Conservation (phyloP, 2,329 filamentous ascomycete species). For the Cladosporium sp. region DNA sequence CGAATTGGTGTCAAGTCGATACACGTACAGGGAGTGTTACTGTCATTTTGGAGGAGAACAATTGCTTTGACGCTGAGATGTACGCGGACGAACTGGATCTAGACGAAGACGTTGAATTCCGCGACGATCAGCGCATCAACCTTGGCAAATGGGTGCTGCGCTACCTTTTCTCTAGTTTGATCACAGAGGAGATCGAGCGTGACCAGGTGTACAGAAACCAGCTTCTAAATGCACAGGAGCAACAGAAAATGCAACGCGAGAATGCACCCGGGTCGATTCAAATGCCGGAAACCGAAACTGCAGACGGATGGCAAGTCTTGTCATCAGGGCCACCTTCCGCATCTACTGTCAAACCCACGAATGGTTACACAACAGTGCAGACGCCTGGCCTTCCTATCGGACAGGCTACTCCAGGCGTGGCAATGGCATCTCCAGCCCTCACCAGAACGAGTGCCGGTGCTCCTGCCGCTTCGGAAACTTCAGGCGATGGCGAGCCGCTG, state of each 20-base stretch:
- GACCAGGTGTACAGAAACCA: conserved; percentile 73
- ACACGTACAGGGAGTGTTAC: conserved; percentile 89
- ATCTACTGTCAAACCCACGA: conserved; percentile 58
- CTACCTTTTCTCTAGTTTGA: conserved; percentile 84
- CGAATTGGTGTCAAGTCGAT: conserved; percentile 95
- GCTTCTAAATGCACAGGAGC: conserved; percentile 64
- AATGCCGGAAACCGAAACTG: conserved; percentile 45
- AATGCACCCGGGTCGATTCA: conserved; percentile 64
- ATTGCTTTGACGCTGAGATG: conserved; percentile 95
- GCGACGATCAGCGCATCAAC: conserved; percentile 94
- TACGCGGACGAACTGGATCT: conserved; percentile 87
- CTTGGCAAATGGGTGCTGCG: conserved; percentile 94
- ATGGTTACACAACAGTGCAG: conserved; percentile 61
- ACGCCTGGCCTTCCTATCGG: conserved; percentile 80
- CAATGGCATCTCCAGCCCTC: conserved; percentile 32
- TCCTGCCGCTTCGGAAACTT: not conserved
- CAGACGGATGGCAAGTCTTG: conserved; percentile 49
- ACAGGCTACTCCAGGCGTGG: conserved; percentile 42
- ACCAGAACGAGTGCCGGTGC: conserved; percentile 40
- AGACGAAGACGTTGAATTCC: conserved; percentile 73
- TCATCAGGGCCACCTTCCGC: conserved; percentile 46
- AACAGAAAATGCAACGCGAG: conserved; percentile 56
- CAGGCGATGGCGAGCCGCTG: conserved; percentile 42
- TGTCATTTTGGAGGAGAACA: conserved; percentile 88
- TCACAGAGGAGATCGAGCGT: conserved; percentile 84